Percentiles rank a stretch among this genome's conserved stretches.
phyloP scores from a whole-genome alignment of 2,329 filamentous ascomycete species.

The Pyrenophora teres region DNA sequence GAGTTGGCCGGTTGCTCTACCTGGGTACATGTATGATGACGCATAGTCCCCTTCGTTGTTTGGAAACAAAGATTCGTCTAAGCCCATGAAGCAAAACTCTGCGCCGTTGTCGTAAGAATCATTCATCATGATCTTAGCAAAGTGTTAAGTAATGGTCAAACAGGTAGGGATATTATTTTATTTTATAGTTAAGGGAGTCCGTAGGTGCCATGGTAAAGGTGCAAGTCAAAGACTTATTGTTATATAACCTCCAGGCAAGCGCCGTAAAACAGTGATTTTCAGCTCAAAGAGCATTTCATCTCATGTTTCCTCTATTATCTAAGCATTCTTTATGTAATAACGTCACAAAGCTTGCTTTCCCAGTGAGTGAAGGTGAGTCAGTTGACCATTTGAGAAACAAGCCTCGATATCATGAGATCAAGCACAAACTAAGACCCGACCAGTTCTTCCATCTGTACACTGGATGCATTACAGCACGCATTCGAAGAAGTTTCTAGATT shows the following conservation, averaged over 20 bases:
- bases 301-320: not conserved
- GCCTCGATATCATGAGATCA: no score
- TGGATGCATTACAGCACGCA: no score
- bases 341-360: not conserved
- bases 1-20: not conserved
- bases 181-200: no score
- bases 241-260: not conserved
- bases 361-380: not conserved
- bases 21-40: constrained; percentile 4
- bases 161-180: no score
- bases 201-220: no score
- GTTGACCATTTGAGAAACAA: not conserved
- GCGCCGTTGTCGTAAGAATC: not conserved
- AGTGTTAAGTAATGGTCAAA: not conserved
- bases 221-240: not conserved
- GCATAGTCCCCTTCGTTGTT: constrained; percentile 6
- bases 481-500: no score
- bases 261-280: not conserved
- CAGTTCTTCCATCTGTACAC: no score
- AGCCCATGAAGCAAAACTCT: not conserved
- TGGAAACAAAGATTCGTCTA: constrained; percentile 5
- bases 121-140: not conserved
- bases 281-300: not conserved
- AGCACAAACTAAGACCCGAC: no score
- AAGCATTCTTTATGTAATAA: not conserved